Evolutionary conservation across 2,329 filamentous ascomycete species (phyloP).

Genomic region (Phaeosphaeria sp.): DNA sequence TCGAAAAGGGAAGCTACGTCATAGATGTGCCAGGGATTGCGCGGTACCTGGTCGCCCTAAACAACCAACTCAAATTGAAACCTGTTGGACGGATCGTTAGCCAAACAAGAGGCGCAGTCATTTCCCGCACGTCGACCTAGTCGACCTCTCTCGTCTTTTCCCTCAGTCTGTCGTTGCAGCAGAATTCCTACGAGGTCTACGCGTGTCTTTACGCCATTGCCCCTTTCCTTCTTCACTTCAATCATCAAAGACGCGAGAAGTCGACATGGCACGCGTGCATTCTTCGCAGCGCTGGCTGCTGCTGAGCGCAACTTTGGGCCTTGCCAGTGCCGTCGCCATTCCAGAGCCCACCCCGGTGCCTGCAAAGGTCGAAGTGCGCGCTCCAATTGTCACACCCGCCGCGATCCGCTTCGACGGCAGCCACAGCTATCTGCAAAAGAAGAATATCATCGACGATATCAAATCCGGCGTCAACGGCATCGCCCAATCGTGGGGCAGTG

Average conservation of each 20-base stretch:
- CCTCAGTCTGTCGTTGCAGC: neutral
- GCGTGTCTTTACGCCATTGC: neutral
- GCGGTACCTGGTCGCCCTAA: neutral
- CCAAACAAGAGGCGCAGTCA: neutral
- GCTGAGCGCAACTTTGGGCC: constrained; percentile 24
- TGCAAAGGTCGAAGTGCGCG: constrained; percentile 34
- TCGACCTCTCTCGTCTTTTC: neutral
- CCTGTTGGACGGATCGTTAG: neutral
- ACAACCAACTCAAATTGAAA: neutral
- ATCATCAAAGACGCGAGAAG: neutral
- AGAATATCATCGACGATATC: constrained; percentile 42
- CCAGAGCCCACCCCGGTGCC: constrained; percentile 42
- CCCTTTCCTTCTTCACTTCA: neutral
- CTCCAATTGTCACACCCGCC: constrained; percentile 42
- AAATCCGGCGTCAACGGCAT: constrained; percentile 38
- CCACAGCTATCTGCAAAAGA: constrained; percentile 41
- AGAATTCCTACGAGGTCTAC: neutral
- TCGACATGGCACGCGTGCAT: constrained; percentile 22
- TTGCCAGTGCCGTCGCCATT: constrained; percentile 34
- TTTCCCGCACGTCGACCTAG: neutral
- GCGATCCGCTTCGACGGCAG: constrained; percentile 39
- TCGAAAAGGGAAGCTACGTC: neutral
- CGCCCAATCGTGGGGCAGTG: constrained; percentile 40
- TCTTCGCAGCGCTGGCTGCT: constrained; percentile 28
- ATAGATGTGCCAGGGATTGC: neutral